Evolutionary conservation across 2,329 filamentous ascomycete genomes (phyloP), one percentile per base, ranked within the genome.

Genomic region (Xylaria polymorpha): DNA sequence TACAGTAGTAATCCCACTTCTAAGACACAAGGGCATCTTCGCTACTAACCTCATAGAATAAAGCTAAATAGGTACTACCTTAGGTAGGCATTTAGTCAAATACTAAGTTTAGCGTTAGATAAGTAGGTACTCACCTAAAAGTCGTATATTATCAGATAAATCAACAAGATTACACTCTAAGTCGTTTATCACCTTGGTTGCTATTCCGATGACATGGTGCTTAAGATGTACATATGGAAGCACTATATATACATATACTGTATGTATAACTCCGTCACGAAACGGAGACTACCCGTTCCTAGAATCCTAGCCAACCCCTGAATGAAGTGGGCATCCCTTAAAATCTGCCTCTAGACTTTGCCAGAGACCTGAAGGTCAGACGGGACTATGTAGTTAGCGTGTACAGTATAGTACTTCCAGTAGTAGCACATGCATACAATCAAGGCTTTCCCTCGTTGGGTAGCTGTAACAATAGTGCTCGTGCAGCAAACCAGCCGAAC

Each of bases 371-470:
- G 14, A 29, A 56, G 53, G 29, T 56, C 35, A 39, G 35, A 20
- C 35, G 10, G 51, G 35, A 29, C 25, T 29, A 29, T 29, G 25
- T 29, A 3, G 35, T 39, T 39, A 56, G 29, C 29, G 51, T 37
- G 51, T 18, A 37, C 37, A 6, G 51, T 55, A 37, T 55, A 6
- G 51, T 55, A 37, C 22, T 29, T 29, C 25, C 25, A 57, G 32
- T 5, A 53, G 46, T 43, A 55, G 39, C 60, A 55, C 22, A 63
- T 63, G 60, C 50, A 55, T 53, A 57, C 51, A 55, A 55, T 15
- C 29, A 18, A 55, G 18, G 10, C 50, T 22, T n/a, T 55, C 29
- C 29, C 32, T 15, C 10, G 25, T 56, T 56, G 10, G 51, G 29
- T 39, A 39, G 39, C 32, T 8, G n/a, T 18, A 35, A 4, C 55